These are phyloP conservation scores for Pyrenophora tritici-repentis DNA, from an alignment of 2,329 filamentous ascomycete genomes.

Conservation along the genomic window DNA sequence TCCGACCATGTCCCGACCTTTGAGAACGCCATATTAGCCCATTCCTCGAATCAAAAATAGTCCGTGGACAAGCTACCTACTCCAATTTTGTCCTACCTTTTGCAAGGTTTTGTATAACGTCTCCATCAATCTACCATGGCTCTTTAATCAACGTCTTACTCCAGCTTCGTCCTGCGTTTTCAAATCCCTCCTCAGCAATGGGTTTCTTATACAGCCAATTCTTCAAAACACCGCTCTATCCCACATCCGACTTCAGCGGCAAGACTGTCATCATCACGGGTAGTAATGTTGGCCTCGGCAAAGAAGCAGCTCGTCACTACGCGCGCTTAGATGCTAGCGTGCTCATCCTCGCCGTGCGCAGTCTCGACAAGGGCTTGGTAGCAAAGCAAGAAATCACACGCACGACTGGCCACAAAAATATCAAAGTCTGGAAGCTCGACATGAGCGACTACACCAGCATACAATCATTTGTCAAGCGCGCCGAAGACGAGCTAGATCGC, in stretches of 20 bases:
- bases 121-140: not conserved
- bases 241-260: conserved; percentile 17
- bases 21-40: too few relatives aligned
- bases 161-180: not conserved
- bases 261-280: conserved; percentile 52
- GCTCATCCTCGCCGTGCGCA: conserved; percentile 42
- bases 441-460: too few relatives aligned
- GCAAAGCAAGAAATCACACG: conserved; percentile 31
- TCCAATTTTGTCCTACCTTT: not conserved
- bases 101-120: not conserved
- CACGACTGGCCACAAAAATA: too few relatives aligned
- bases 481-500: too few relatives aligned
- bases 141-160: not conserved
- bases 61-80: too few relatives aligned
- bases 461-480: too few relatives aligned
- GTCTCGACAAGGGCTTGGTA: conserved; percentile 33
- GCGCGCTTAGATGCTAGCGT: conserved; percentile 24
- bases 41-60: too few relatives aligned
- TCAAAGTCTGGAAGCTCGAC: too few relatives aligned
- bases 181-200: conserved; percentile 2
- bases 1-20: too few relatives aligned
- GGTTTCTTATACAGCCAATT: conserved; percentile 49
- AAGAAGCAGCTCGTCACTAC: conserved; percentile 37
- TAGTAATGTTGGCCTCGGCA: conserved; percentile 40
- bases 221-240: conserved; percentile 37